phyloP scores from a whole-genome alignment of 2,329 filamentous ascomycete species.

The Macroventuria anomochaeta region DNA sequence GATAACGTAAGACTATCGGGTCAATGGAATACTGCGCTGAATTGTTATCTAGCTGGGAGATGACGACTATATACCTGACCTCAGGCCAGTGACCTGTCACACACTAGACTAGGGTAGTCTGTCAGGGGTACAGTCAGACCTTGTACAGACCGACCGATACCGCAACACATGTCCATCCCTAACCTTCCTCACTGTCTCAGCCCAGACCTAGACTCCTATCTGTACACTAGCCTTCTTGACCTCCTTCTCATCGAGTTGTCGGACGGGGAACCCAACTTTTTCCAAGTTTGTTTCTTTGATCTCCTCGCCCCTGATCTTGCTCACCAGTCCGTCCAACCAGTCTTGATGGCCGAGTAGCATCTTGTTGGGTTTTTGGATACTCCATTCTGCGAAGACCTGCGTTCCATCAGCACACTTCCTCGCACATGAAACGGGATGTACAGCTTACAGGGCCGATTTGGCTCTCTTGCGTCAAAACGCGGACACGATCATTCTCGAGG shows the following conservation, averaged over 20 bases:
- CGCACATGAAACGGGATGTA: not conserved
- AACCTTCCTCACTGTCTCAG: too few species aligned
- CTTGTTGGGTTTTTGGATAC: slow-evolving; percentile 39
- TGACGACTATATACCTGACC: too few species aligned
- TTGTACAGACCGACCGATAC: too few species aligned
- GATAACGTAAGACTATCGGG: too few species aligned
- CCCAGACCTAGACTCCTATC: too few species aligned
- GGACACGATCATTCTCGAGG: slow-evolving; percentile 37
- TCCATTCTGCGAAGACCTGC: slow-evolving; percentile 32
- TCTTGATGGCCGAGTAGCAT: slow-evolving; percentile 50
- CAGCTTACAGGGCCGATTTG: slow-evolving; percentile 35
- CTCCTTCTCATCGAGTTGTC: slow-evolving; percentile 3
- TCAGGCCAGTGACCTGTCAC: too few species aligned
- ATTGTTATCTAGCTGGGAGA: too few species aligned
- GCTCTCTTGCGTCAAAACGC: slow-evolving; percentile 47
- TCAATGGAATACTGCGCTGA: too few species aligned
- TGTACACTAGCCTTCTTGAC: slow-evolving; percentile 1
- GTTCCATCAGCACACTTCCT: not conserved
- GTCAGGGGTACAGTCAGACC: too few species aligned
- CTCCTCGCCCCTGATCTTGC: slow-evolving; percentile 27
- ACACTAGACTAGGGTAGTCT: too few species aligned
- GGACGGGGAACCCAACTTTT: slow-evolving; percentile 20
- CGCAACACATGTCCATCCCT: too few species aligned
- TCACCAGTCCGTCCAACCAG: slow-evolving; percentile 47
- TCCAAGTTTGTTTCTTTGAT: slow-evolving; percentile 31